A percentile compares a stretch with the other conserved stretches of the same genome.
Conservation (phyloP, 768 basidiomycete genomes). For the Fibroporia radiculosa region DNA sequence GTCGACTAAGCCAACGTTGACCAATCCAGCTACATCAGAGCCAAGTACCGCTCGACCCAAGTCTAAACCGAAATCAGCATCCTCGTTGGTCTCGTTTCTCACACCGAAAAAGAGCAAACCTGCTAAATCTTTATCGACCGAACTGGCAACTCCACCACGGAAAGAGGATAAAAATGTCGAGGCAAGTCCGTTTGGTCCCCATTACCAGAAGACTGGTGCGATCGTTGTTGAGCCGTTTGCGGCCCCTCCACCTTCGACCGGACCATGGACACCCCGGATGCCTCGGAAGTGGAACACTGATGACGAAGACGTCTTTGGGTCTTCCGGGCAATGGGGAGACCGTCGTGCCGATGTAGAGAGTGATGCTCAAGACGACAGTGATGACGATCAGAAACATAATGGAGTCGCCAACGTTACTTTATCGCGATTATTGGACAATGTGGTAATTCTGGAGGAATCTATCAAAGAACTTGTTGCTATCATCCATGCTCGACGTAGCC, state of each 20-base stretch:
- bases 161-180: constrained; percentile 35
- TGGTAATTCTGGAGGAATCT: constrained; percentile 90
- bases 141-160: constrained; percentile 41
- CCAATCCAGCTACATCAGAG: constrained; percentile 20
- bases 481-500: constrained; percentile 71
- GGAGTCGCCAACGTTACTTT: constrained; percentile 51
- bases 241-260: constrained; percentile 48
- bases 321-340: constrained; percentile 38
- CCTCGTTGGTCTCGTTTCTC: constrained; percentile 69
- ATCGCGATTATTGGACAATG: constrained; percentile 84
- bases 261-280: constrained; percentile 58
- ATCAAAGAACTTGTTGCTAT: constrained; percentile 89
- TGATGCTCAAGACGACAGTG: constrained; percentile 23
- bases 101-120: constrained; percentile 66
- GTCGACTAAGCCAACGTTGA: constrained; percentile 23
- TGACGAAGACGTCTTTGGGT: constrained; percentile 67
- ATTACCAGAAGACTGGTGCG: constrained; percentile 73
- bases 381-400: constrained; percentile 21
- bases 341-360: constrained; percentile 11
- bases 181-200: constrained; percentile 75
- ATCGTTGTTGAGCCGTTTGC: constrained; percentile 66
- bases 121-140: constrained; percentile 25
- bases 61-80: constrained; percentile 43
- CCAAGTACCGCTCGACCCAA: constrained; percentile 31
- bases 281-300: constrained; percentile 43